Evolutionary conservation across 495 filamentous ascomycete genomes (phyloP), one percentile per base, ranked within the genome.

Genomic region (Talaromyces trachyspermus): DNA sequence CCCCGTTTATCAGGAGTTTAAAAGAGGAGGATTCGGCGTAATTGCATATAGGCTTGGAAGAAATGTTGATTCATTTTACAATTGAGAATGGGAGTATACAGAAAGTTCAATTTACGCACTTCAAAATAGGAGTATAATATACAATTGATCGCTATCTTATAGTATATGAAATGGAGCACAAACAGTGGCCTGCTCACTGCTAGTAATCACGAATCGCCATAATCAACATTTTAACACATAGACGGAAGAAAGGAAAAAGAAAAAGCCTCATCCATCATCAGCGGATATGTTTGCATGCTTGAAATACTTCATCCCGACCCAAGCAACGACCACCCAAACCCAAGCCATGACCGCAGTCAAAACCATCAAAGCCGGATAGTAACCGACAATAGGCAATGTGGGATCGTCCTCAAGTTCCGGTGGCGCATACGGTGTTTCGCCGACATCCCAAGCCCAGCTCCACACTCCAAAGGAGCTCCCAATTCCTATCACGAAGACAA

Each of bases 301-400:
- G 57, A 98, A 98, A 66, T 96, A 97, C 65, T 98, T 98, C 91
- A 98, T 96, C 4, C 92, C 92, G 15, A 95, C 79, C 92, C 92
- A 98, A 11, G 94, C 94, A 46, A 94, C 81, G 25, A 91, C 79
- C 24, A 97, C 90, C 92, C 92, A 98, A 20, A 96, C 89, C 92
- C 92, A 98, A 5, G 89, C 88, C 90, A 98, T 95, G 26, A 98
- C 85, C 30, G 82, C 80, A 27, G 89, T 96, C 49, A 97, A 64
- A 49, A 96, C 89, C 41, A 95, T 86, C 60, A 98, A 61, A 18
- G 92, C 88, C 24, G 92, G 92, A 68, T 98, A 98, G 60, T 98
- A 98, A 1, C 92, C 92, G 5, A 92, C 85, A 55, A 98, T 95
- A 10, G 92, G 92, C 49, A 96, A 65, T 1, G 89, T 95, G 2